Evolutionary conservation across 441 rosid species (phyloP).

Genomic region (Gossypium aridum): DNA sequence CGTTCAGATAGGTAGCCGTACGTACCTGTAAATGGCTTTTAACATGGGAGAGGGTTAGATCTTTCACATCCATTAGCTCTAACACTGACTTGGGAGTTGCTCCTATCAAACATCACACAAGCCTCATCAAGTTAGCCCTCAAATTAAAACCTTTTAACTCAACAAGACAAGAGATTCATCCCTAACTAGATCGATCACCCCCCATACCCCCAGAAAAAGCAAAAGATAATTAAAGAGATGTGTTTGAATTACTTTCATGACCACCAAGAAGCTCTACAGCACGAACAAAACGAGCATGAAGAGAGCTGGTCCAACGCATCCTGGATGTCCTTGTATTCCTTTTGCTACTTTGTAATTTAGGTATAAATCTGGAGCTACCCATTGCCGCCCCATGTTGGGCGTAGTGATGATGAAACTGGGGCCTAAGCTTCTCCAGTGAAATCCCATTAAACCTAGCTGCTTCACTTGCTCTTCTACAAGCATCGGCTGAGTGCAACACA

Average conservation of each 20-base stretch:
- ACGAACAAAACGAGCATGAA: slow-evolving; percentile 34
- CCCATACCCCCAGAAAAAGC: neutral
- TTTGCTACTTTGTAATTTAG: slow-evolving; percentile 21
- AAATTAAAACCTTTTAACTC: neutral
- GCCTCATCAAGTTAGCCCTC: neutral
- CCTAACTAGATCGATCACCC: neutral
- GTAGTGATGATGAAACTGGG: slow-evolving; percentile 8
- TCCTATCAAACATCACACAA: slow-evolving; percentile 12
- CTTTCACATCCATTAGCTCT: slow-evolving; percentile 43
- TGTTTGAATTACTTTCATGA: slow-evolving; percentile 27
- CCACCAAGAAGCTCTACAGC: slow-evolving; percentile 42
- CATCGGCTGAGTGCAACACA: neutral
- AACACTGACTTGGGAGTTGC: slow-evolving; percentile 43
- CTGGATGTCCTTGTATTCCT: slow-evolving; percentile 36
- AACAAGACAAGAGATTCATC: too few relatives aligned
- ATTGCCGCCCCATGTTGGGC: slow-evolving; percentile 1
- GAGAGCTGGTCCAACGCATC: slow-evolving; percentile 41
- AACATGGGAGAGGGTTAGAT: slow-evolving; percentile 40
- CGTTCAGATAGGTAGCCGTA: neutral
- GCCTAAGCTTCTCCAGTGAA: neutral
- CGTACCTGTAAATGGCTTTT: slow-evolving; percentile 43
- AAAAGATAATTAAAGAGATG: neutral
- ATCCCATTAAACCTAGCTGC: slow-evolving; percentile 17
- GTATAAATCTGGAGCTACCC: slow-evolving; percentile 22
- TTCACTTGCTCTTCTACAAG: neutral